Evolutionary conservation across 345 rosid species (phyloP).

Genomic region (Nephelium lappaceum): DNA sequence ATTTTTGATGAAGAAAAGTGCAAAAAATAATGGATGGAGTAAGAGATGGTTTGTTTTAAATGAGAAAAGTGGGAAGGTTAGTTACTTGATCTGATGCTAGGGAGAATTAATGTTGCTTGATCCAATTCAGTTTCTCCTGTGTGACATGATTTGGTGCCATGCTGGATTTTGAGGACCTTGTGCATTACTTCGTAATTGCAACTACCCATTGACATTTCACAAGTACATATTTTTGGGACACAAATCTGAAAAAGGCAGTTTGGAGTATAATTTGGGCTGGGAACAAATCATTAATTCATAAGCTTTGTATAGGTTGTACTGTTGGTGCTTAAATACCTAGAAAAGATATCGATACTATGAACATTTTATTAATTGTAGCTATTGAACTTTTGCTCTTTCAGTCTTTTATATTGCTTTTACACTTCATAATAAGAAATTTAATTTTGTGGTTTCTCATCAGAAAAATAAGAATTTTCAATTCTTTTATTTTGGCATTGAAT

Average conservation of each 20-base stretch:
- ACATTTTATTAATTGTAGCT: neutral
- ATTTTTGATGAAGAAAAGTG: constrained; percentile 90
- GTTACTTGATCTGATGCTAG: constrained; percentile 19
- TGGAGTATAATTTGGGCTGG: neutral
- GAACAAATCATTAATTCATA: neutral
- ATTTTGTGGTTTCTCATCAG: neutral
- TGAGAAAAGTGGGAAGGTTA: constrained; percentile 97
- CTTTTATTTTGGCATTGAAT: neutral
- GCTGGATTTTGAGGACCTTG: neutral
- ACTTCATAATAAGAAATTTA: neutral
- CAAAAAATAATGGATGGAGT: constrained; percentile 90
- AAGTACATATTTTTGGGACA: neutral
- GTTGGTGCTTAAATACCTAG: neutral
- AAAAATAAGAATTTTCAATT: neutral
- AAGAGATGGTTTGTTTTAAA: constrained; percentile 95
- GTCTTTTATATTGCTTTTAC: neutral
- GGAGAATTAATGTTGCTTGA: constrained; percentile 1
- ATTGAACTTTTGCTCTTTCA: neutral
- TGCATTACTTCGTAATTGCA: neutral
- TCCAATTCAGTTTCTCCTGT: neutral
- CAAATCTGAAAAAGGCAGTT: neutral
- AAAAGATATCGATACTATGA: neutral
- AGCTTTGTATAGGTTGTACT: too few relatives aligned
- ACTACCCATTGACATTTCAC: neutral
- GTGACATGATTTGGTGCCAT: neutral